Conservation (phyloP, 495 filamentous ascomycete genomes). For the Podospora appendiculata region DNA sequence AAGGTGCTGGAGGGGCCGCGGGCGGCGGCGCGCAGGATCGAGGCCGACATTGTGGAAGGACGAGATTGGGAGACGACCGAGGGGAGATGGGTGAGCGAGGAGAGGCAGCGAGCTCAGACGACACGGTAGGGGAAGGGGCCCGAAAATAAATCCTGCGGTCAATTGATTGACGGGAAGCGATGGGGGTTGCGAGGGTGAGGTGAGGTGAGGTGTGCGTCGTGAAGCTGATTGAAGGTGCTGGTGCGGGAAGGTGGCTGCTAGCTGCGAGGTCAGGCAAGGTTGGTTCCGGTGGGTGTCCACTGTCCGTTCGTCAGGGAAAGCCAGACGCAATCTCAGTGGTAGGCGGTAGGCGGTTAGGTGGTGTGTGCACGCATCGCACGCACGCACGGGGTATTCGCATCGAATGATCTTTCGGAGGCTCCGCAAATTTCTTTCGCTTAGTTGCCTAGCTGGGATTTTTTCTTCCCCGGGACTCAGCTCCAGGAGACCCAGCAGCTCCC, state of each 20-base stretch:
- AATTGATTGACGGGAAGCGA: slow-evolving; percentile 10
- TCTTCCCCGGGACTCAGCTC: background rate
- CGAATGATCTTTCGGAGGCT: slow-evolving; percentile 24
- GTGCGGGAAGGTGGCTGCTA: too few species aligned
- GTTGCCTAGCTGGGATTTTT: slow-evolving; percentile 9
- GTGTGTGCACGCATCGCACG: slow-evolving; percentile 12
- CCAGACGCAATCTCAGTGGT: too few species aligned
- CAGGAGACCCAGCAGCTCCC: background rate
- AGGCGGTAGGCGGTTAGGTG: background rate
- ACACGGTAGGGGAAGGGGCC: background rate
- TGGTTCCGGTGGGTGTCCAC: too few species aligned
- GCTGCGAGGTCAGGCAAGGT: too few species aligned
- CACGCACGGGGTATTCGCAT: slow-evolving; percentile 9
- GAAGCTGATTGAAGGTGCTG: background rate
- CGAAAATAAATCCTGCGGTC: slow-evolving; percentile 3
- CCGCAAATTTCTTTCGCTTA: slow-evolving; percentile 11
- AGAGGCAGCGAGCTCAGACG: too few species aligned
- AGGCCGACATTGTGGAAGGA: slow-evolving; percentile 54
- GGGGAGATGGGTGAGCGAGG: background rate
- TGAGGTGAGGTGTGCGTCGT: background rate
- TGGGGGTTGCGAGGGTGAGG: background rate
- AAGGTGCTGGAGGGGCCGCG: slow-evolving; percentile 60
- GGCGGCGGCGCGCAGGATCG: slow-evolving; percentile 62
- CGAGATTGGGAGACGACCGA: slow-evolving; percentile 14
- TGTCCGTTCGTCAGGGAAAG: too few species aligned